Evolutionary conservation across 2,329 filamentous ascomycete genomes (phyloP).

Genomic region (Venturiaceae sp.): DNA sequence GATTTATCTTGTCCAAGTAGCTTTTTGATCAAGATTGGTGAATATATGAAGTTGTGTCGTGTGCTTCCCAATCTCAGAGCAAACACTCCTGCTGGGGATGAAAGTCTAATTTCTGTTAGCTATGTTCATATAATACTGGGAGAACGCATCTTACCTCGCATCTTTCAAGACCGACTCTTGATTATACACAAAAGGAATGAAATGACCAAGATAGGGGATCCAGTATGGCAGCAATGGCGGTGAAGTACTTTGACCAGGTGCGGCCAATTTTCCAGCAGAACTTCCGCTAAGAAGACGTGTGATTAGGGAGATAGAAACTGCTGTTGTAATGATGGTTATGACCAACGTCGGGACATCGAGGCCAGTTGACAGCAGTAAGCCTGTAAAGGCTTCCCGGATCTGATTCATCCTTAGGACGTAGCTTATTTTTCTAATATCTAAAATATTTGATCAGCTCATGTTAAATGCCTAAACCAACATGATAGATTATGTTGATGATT

Average conservation of each 20-base stretch:
- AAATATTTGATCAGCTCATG: not conserved
- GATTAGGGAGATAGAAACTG: not conserved
- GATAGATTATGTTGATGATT: not conserved
- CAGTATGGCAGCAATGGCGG: conserved; percentile 7
- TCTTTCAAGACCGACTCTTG: not conserved
- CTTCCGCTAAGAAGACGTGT: conserved; percentile 4
- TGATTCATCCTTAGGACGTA: not conserved
- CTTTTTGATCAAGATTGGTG: conserved; percentile 1
- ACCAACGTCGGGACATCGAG: not conserved
- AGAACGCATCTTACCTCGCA: not conserved
- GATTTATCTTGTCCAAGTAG: not conserved
- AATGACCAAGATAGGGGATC: conserved; percentile 6
- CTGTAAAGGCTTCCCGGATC: not conserved
- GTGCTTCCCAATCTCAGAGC: not conserved
- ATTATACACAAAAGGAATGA: not conserved
- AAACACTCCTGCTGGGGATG: conserved; percentile 1
- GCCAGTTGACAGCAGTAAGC: not conserved
- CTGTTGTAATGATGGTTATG: not conserved
- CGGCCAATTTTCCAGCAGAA: not conserved
- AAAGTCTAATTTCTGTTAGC: not conserved
- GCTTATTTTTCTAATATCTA: not conserved
- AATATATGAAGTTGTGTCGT: not conserved
- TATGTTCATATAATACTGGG: not conserved
- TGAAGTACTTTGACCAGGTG: not conserved
- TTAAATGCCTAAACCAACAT: not conserved